Conservation (phyloP, 2,329 filamentous ascomycete species). For the Pseudopithomyces chartarum region DNA sequence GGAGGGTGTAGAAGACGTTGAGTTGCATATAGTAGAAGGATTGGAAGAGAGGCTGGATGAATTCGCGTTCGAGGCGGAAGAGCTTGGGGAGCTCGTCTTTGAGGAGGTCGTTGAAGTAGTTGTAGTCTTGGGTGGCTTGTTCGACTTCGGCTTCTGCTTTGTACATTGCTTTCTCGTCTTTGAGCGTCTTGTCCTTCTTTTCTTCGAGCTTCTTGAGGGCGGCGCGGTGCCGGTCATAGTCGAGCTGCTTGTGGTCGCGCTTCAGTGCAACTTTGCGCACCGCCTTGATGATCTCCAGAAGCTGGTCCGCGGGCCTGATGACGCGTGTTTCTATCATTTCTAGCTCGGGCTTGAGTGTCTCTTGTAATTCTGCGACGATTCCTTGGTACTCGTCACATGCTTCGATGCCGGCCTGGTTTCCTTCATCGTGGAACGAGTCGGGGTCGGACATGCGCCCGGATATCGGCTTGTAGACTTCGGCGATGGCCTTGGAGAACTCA, state of each 20-base stretch:
- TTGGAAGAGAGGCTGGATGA: conserved; percentile 96
- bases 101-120: conserved; percentile 96
- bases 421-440: conserved; percentile 77
- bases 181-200: conserved; percentile 94
- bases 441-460: conserved; percentile 95
- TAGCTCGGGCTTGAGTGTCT: conserved; percentile 85
- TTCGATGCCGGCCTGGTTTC: conserved; percentile 89
- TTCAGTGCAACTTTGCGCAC: conserved; percentile 88
- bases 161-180: conserved; percentile 97
- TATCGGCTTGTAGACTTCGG: conserved; percentile 97
- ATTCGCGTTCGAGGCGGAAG: conserved; percentile 86
- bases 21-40: conserved; percentile 99
- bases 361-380: conserved; percentile 87
- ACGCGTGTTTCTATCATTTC: conserved; percentile 96
- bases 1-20: conserved; percentile 97
- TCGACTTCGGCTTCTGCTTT: conserved; percentile 93
- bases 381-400: conserved; percentile 96
- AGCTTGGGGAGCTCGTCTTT: conserved; percentile 95
- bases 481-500: conserved; percentile 94
- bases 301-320: conserved; percentile 89
- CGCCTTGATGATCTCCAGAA: conserved; percentile 92
- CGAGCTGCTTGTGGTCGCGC: conserved; percentile 95
- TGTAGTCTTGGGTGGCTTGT: conserved; percentile 90
- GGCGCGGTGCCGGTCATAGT: conserved; percentile 86
- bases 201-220: conserved; percentile 93